Conservation (phyloP, 1,284 basidiomycete species). For the Anthracocystis setariae region DNA sequence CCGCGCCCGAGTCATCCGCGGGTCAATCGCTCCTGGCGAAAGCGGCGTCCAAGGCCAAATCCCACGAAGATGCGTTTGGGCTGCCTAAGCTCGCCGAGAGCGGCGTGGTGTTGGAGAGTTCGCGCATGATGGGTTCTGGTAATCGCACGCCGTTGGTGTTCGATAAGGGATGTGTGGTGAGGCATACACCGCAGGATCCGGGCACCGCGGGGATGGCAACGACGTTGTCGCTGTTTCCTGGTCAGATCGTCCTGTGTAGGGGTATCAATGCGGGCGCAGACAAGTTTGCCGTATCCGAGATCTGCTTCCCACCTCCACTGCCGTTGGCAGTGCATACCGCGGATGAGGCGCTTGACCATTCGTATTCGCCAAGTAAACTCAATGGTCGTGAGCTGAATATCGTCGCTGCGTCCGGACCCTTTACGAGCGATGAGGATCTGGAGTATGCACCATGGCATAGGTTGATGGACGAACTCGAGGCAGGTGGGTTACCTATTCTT, state of each 20-base stretch:
- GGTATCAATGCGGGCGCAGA: conserved; percentile 91
- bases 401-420: conserved; percentile 53
- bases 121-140: conserved; percentile 59
- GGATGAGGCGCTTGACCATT: conserved; percentile 41
- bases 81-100: conserved; percentile 40
- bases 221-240: conserved; percentile 80
- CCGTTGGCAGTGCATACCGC: conserved; percentile 52
- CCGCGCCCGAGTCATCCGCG: conserved; percentile 16
- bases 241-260: conserved; percentile 85
- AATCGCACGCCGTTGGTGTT: conserved; percentile 54
- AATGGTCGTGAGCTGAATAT: conserved; percentile 45
- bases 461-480: conserved; percentile 57
- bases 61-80: conserved; percentile 6
- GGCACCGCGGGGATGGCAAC: conserved; percentile 29
- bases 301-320: conserved; percentile 72
- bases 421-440: conserved; percentile 47
- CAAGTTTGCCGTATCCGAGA: conserved; percentile 83
- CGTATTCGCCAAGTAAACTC: conserved; percentile 31
- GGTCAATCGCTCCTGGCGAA: conserved; percentile 18
- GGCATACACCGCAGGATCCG: conserved; percentile 43
- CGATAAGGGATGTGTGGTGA: conserved; percentile 40
- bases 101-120: conserved; percentile 54
- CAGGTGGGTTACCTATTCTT: conserved; percentile 68
- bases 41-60: not conserved
- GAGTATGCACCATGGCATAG: conserved; percentile 58